These are phyloP conservation scores for Pochonia chlamydosporia DNA, from an alignment of 2,329 filamentous ascomycete genomes.

Conservation along the genomic window DNA sequence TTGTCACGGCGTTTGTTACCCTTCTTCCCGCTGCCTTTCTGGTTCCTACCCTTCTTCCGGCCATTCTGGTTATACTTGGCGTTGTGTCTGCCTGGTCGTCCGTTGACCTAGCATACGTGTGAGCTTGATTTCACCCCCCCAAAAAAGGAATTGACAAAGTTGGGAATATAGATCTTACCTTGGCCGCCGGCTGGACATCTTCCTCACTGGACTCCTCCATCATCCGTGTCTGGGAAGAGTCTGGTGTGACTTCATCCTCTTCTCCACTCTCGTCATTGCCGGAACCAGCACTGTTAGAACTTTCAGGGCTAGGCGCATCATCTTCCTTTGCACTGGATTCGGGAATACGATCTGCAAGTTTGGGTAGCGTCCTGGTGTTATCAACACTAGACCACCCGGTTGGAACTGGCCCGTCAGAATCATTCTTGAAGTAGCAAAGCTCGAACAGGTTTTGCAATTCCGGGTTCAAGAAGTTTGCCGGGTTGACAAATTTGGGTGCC, in stretches of 20 bases:
- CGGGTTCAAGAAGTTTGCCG: slow-evolving; percentile 52
- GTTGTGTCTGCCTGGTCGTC: slow-evolving; percentile 14
- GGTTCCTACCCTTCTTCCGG: slow-evolving; percentile 41
- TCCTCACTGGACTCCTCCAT: slow-evolving; percentile 54
- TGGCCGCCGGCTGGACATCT: slow-evolving; percentile 26
- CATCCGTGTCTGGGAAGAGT: slow-evolving; percentile 45
- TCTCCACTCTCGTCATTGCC: slow-evolving; percentile 46
- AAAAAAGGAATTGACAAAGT: not conserved
- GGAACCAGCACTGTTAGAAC: slow-evolving; percentile 40
- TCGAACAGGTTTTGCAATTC: slow-evolving; percentile 70
- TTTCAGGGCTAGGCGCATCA: slow-evolving; percentile 42
- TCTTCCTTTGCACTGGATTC: slow-evolving; percentile 37
- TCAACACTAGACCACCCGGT: slow-evolving; percentile 63
- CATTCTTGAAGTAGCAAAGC: slow-evolving; percentile 58
- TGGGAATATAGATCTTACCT: slow-evolving; percentile 17
- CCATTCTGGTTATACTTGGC: slow-evolving; percentile 25
- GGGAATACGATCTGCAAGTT: slow-evolving; percentile 40
- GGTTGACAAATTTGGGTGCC: slow-evolving; percentile 48
- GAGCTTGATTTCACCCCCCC: not conserved
- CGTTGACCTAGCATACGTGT: slow-evolving; percentile 11
- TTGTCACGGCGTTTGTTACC: slow-evolving; percentile 42
- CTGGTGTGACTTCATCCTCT: slow-evolving; percentile 37
- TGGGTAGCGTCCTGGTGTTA: slow-evolving; percentile 52
- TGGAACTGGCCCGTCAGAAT: slow-evolving; percentile 53
- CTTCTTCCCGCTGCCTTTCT: slow-evolving; percentile 43